Evolutionary conservation across 1,284 basidiomycete genomes (phyloP), one percentile per base, ranked within the genome.

Genomic region (Tremellales sp.): DNA sequence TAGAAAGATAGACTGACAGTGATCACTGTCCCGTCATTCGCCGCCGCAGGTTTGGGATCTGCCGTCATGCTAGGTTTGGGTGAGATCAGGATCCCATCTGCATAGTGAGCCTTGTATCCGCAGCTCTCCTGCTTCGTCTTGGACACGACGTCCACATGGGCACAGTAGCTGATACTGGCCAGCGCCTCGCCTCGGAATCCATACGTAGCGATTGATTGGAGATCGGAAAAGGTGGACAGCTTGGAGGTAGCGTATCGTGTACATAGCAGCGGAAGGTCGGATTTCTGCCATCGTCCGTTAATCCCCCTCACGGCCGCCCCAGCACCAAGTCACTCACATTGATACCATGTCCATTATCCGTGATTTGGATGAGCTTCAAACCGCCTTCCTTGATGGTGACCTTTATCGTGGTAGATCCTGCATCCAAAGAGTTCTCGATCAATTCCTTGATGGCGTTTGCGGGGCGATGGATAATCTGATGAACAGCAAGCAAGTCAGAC

Each of bases 141-240:
- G 4, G 91, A 95, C 12, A 89, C 75, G 8, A 98, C 87, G 16
- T 83, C 82, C 53, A 98, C 77, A 65, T 87, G 86, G 2, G 92
- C 85, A 42, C 97, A 90, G 72, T 95, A 92, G 25, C 91, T 94
- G 51, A 99, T 92, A 31, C 91, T 95, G 0, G 95, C 95, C 19
- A 98, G 76, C 0, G 95, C 95, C 72, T 99, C 95, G 26, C 95
- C 95, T 46, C 95, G 81, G 69, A 99, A 99, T 1, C 95, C 95
- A 71, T 97, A 98, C 0, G 95, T 98, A 3, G 81, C 79, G 39
- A 99, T 78, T n/a, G 76, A 78, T 33, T 84, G 81, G 38, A 99
- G 72, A 66, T 99, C 95, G 9, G 86, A 84, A 65, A 93, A 98
- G 0, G 81, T 80, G 0, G 82, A 79, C 9, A 99, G 76, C 67